Conservation (phyloP, 2,329 filamentous ascomycete genomes). For the Juglanconis sp. region DNA sequence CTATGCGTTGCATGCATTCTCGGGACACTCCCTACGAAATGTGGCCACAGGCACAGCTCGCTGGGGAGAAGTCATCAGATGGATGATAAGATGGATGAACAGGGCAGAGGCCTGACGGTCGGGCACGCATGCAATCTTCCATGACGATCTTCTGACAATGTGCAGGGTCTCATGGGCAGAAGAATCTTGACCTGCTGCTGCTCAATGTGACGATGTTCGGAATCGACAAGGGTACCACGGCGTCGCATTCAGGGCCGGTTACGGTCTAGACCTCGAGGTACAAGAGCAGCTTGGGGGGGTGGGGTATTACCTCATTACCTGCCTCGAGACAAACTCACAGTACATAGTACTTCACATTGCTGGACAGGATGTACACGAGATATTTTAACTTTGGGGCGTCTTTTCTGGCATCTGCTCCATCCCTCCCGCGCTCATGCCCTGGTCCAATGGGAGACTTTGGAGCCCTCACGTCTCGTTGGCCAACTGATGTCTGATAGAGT, state of each 20-base stretch:
- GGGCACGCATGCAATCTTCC: slow-evolving; percentile 4
- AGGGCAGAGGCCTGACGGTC: not conserved
- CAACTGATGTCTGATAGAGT: not conserved
- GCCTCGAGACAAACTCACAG: not conserved
- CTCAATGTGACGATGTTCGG: not conserved
- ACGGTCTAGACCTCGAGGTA: not conserved
- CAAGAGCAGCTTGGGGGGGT: not conserved
- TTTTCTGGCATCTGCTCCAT: not conserved
- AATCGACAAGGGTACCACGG: slow-evolving; percentile 1
- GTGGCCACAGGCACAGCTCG: not conserved
- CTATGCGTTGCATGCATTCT: not conserved
- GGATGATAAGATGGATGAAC: not conserved
- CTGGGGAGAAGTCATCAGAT: not conserved
- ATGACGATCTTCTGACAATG: not conserved
- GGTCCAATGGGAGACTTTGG: not conserved
- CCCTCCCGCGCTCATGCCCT: slow-evolving; percentile 26
- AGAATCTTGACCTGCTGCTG: not conserved
- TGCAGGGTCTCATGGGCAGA: not conserved
- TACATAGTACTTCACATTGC: not conserved
- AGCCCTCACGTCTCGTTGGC: not conserved
- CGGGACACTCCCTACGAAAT: not conserved
- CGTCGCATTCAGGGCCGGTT: not conserved
- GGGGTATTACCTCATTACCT: not conserved
- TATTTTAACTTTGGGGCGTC: not conserved
- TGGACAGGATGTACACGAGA: not conserved